phyloP scores from a whole-genome alignment of 352 stramenopile genomes.

The Pythium brassicae region DNA sequence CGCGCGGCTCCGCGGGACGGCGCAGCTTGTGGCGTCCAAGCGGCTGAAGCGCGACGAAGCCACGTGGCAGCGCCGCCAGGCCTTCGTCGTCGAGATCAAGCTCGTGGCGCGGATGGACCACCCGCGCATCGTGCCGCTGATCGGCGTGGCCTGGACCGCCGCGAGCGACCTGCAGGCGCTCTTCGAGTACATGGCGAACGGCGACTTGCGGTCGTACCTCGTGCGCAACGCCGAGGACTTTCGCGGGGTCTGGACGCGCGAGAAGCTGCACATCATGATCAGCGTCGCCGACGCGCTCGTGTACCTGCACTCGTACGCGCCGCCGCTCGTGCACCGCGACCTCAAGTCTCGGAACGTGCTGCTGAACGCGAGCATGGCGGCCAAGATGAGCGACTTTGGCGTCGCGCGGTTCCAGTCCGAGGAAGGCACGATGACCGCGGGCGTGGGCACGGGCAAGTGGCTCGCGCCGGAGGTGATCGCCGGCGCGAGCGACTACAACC shows the following conservation, averaged over 20 bases:
- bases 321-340: conserved; percentile 31
- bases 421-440: conserved; percentile 21
- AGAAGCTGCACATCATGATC: conserved; percentile 35
- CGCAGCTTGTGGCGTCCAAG: conserved; percentile 40
- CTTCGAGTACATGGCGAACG: conserved; percentile 64
- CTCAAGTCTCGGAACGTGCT: conserved; percentile 42
- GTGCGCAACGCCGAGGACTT: conserved; percentile 7
- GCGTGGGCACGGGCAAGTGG: conserved; percentile 25
- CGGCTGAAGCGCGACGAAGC: conserved; percentile 38
- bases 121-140: conserved; percentile 54
- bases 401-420: conserved; percentile 31
- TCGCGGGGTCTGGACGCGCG: conserved; percentile 17
- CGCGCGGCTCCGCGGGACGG: conserved; percentile 30
- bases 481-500: conserved; percentile 25
- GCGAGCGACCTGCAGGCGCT: conserved; percentile 51
- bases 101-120: conserved; percentile 57
- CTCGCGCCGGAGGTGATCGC: conserved; percentile 30
- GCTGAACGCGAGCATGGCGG: conserved; percentile 16
- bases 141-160: conserved; percentile 61
- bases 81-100: conserved; percentile 72
- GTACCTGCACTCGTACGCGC: conserved; percentile 41
- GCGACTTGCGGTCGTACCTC: conserved; percentile 51
- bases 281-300: conserved; percentile 35
- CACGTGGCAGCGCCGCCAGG: conserved; percentile 29
- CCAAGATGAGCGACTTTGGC: conserved; percentile 40